Conservation (phyloP, 202 grass and related monocot species). For the Setaria italica region DNA sequence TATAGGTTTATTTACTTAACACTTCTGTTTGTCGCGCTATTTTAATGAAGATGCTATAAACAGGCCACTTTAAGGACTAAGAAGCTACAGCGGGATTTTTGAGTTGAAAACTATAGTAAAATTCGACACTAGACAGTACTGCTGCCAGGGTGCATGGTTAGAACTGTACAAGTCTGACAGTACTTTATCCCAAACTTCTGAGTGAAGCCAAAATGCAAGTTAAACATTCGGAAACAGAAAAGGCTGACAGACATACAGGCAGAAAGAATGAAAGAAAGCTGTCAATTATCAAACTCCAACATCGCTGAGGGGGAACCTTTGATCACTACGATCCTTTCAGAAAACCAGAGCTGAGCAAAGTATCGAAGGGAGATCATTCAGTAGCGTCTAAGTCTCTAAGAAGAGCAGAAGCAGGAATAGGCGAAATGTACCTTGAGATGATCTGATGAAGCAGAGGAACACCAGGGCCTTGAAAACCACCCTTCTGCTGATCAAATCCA, state of each 20-base stretch:
- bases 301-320: neutral
- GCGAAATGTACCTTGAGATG: constrained; percentile 57
- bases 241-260: neutral
- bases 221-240: constrained; percentile 21
- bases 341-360: neutral
- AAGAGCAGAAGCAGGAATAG: neutral
- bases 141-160: neutral
- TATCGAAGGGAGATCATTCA: constrained; percentile 16
- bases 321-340: neutral
- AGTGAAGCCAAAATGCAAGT: constrained; percentile 29
- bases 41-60: constrained; percentile 24
- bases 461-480: constrained; percentile 53
- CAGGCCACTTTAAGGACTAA: neutral
- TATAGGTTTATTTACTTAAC: neutral
- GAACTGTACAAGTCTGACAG: neutral
- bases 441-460: constrained; percentile 58
- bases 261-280: constrained; percentile 30
- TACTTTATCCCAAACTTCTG: neutral
- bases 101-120: constrained; percentile 14
- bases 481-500: constrained; percentile 54
- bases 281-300: constrained; percentile 15
- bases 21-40: neutral
- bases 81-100: constrained; percentile 20
- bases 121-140: neutral
- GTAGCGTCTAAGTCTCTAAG: constrained; percentile 21